Evolutionary conservation across 768 basidiomycete species (phyloP), one percentile per base, ranked within the genome.

Genomic region (Terana coerulea): DNA sequence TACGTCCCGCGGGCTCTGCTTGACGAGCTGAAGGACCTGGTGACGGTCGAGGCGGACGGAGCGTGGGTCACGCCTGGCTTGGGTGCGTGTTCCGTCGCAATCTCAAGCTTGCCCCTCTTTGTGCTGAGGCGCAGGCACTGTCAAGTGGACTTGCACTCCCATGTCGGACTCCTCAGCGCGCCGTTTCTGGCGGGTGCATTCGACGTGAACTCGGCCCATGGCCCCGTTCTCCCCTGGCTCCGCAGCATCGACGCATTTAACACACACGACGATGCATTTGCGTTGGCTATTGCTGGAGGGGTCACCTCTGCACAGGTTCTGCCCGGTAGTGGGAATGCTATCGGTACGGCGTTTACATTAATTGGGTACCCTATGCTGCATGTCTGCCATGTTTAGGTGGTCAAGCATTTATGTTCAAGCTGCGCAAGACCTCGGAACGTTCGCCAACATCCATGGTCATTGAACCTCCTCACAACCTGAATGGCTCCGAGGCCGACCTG

Each of bases 401-500:
- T 4, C 90, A 95, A 64, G 88, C 92, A 0, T 93, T 91, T 62
- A 76, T 90, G 61, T 76, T 95, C 60, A 97, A 97, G 66, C 73
- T 91, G 22, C 80, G 95, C 17, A 81, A 79, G 62, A 91, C 91
- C 1, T 64, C 74, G 33, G 88, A 91, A 55, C 80, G 84, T 21
- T 86, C 90, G 0, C 77, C 90, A 1, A 77, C 80, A 3, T 87
- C 88, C 6, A 91, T 92, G 88, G 64, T 93, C 10, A 72, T 97
- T 31, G 93, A 97, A 40, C 88, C 91, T 34, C 91, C 91, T 1
- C 79, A 80, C 61, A 73, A 71, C 12, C 71, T 94, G 56, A 72
- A 79, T 46, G 72, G 72, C 48, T 81, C 70, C 26, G 58, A 63
- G 8, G 60, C 64, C 1, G 71, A 75, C 47, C 56, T 64, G 45